Percentiles rank a stretch among this genome's conserved stretches.
Conservation (phyloP, 345 rosid genomes). For the Brassica incana region DNA sequence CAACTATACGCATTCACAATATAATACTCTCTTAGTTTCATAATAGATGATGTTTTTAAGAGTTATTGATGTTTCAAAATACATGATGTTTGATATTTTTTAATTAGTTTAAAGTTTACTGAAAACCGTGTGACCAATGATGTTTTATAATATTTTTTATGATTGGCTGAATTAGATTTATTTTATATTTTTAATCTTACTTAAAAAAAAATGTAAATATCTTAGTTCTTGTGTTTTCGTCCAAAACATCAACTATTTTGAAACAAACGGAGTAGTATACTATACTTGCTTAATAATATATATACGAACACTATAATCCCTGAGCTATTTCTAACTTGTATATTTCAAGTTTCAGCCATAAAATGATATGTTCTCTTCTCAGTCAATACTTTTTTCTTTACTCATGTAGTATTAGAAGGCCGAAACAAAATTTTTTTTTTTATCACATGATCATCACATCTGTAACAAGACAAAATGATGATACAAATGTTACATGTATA, state of each 20-base stretch:
- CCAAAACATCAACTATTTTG: no score
- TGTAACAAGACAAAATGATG: conserved; percentile 38
- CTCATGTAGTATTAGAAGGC: neutral
- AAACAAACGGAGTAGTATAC: no score
- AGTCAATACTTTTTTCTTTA: neutral
- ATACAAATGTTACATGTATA: neutral
- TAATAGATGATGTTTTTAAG: no score
- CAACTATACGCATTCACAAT: neutral
- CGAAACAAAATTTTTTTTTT: neutral
- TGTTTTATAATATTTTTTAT: no score
- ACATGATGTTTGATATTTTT: no score
- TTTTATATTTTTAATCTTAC: no score
- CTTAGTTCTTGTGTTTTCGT: no score
- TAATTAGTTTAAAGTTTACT: no score
- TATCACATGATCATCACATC: conserved; percentile 22
- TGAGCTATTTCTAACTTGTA: neutral
- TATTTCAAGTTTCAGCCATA: neutral
- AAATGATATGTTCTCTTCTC: neutral
- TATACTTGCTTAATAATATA: neutral
- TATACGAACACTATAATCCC: neutral
- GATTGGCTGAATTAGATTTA: no score
- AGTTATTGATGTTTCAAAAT: no score
- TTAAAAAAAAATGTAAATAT: no score
- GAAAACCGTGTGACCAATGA: no score
- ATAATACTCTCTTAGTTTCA: neutral